Percentiles rank a stretch among this genome's conserved stretches.
These are phyloP conservation scores for Torulaspora microellipsoides DNA, from an alignment of 805 yeast species.

Conservation along the genomic window DNA sequence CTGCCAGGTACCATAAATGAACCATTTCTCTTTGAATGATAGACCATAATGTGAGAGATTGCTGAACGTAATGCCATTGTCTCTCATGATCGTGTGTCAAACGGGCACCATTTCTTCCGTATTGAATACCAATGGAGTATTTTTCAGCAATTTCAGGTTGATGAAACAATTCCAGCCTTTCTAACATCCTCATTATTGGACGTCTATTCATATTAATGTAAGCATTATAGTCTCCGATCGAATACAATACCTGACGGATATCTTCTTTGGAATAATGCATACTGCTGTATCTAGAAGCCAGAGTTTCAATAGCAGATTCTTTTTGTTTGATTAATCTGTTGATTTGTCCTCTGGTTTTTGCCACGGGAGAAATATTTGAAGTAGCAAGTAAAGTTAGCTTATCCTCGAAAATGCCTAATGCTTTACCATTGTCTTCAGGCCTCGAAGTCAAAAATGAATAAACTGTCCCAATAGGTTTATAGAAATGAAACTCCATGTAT, in stretches of 20 bases:
- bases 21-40: constrained; percentile 75
- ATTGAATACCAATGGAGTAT: constrained; percentile 56
- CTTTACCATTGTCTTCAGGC: constrained; percentile 36
- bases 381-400: constrained; percentile 59
- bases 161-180: constrained; percentile 46
- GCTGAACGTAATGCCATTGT: constrained; percentile 71
- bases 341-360: constrained; percentile 49
- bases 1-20: constrained; percentile 72
- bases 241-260: constrained; percentile 65
- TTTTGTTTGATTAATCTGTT: constrained; percentile 58
- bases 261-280: constrained; percentile 51
- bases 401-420: constrained; percentile 50
- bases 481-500: constrained; percentile 71
- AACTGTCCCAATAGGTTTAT: constrained; percentile 67
- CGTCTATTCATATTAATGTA: constrained; percentile 63
- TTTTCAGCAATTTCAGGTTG: constrained; percentile 39
- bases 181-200: constrained; percentile 62
- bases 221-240: constrained; percentile 75
- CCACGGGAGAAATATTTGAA: constrained; percentile 57
- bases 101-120: constrained; percentile 65
- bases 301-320: constrained; percentile 61
- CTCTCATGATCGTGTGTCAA: constrained; percentile 68
- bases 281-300: constrained; percentile 46
- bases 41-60: constrained; percentile 72
- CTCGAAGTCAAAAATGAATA: constrained; percentile 42